Conservation (phyloP, 352 stramenopile genomes). For the Phytophthora pistaciae region DNA sequence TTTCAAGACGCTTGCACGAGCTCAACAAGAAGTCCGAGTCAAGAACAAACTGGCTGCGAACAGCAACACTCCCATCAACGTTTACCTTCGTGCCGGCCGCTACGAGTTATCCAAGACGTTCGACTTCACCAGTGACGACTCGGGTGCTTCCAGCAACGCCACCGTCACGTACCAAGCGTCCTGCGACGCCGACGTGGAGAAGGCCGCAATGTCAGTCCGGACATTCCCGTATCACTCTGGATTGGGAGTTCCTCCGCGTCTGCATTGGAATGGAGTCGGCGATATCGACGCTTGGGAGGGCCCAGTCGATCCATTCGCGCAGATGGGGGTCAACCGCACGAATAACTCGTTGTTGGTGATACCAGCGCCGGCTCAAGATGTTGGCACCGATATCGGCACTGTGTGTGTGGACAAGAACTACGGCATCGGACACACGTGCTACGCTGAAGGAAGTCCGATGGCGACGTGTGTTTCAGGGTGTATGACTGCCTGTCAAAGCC, state of each 20-base stretch:
- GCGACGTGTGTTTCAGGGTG: conserved; percentile 70
- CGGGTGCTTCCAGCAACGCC: conserved; percentile 32
- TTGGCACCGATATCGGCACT: conserved; percentile 44
- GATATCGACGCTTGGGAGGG: conserved; percentile 50
- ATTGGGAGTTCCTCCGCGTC: conserved; percentile 43
- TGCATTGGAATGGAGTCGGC: conserved; percentile 76
- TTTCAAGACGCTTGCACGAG: conserved; percentile 63
- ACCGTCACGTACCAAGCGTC: conserved; percentile 77
- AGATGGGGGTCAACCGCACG: conserved; percentile 62
- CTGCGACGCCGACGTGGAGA: conserved; percentile 54
- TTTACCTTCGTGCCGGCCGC: conserved; percentile 62
- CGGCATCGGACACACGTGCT: conserved; percentile 69
- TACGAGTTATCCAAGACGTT: conserved; percentile 67
- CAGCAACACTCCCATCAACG: conserved; percentile 51
- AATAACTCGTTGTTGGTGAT: conserved; percentile 50
- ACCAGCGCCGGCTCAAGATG: conserved; percentile 20
- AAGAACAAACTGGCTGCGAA: conserved; percentile 36
- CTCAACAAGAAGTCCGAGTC: conserved; percentile 46
- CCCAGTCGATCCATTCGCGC: conserved; percentile 64
- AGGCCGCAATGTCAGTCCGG: conserved; percentile 39
- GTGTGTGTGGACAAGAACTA: conserved; percentile 76
- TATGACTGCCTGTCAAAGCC: conserved; percentile 52
- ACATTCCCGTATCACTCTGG: conserved; percentile 61
- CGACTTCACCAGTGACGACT: conserved; percentile 60
- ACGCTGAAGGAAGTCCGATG: conserved; percentile 40